Evolutionary conservation across 2,329 filamentous ascomycete species (phyloP), one percentile per base, ranked within the genome.

Genomic region (Xylariales sp.): DNA sequence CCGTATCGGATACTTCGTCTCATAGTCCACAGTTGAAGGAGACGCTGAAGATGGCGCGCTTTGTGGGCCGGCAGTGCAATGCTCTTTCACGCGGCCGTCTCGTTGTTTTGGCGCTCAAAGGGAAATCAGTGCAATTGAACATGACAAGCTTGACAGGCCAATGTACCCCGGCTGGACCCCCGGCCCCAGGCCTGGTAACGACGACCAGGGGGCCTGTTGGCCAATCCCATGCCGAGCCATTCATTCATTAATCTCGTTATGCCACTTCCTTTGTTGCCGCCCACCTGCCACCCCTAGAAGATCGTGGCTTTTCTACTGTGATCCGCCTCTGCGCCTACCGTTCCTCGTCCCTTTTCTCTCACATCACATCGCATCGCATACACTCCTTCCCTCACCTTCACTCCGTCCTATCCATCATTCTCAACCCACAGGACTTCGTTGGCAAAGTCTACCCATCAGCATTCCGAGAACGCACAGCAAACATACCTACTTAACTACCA

Each of bases 231-330:
- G 29, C 14, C 38, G 38, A 33, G 28, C 29, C 38, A 18, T 40
- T 40, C 28, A 27, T 27, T 33, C 38, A 40, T 40, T 40, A 32
- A 40, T 40, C 38, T 40, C 38, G 15, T 40, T 40, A 40, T 40
- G 15, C 21, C 15, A 10, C 18, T n/a, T 20, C 15, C 38, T 32
- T 32, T 40, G 38, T 32, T 31, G 15, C 21, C 31, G 31, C 31
- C 39, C 20, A 42, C 31, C 31, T 14, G 18, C 39, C 31, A 14
- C 39, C 39, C 38, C 29, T 24, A 40, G 31, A 42, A 36, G 31
- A 42, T 42, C 39, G 39, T 42, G 39, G 31, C 39, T 42, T 40
- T 34, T 19, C 38, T 40, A 8, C 24, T n/a, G 24, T 27, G 8
- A n/a, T n/a, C n/a, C n/a, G 8, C 8, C 24, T 22, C 21, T 33